phyloP scores from a whole-genome alignment of 2,329 filamentous ascomycete species.

The Microdochium bolleyi region DNA sequence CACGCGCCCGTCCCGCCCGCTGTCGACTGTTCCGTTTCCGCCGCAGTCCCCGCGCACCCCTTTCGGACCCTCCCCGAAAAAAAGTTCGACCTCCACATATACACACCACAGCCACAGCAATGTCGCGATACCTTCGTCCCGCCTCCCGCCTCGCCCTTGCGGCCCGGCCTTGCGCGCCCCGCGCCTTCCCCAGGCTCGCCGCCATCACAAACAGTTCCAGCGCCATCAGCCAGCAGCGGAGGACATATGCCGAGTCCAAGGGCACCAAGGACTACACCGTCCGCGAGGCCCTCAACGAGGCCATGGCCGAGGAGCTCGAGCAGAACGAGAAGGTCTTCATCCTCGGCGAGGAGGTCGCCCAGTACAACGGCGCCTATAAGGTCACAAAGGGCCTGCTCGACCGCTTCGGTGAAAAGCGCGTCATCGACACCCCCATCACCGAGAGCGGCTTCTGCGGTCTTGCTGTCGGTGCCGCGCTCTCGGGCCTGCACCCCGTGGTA shows the following conservation, averaged over 20 bases:
- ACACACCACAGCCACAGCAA: conserved; percentile 16
- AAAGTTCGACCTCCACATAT: conserved; percentile 2
- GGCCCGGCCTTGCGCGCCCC: conserved; percentile 24
- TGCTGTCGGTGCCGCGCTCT: conserved; percentile 88
- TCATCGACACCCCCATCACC: conserved; percentile 98
- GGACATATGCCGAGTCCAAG: conserved; percentile 46
- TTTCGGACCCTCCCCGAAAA: conserved; percentile 1
- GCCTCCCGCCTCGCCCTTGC: conserved; percentile 39
- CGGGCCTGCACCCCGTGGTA: conserved; percentile 88
- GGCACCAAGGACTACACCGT: conserved; percentile 86
- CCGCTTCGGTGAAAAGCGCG: conserved; percentile 92
- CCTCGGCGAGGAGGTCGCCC: conserved; percentile 94
- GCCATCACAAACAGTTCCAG: conserved; percentile 11
- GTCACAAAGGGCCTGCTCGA: conserved; percentile 97
- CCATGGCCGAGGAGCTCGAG: conserved; percentile 95
- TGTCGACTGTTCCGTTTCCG: not conserved
- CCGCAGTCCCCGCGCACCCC: not conserved
- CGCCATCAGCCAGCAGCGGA: conserved; percentile 35
- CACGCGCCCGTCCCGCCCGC: not conserved
- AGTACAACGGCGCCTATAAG: conserved; percentile 99
- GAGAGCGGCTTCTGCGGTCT: conserved; percentile 94
- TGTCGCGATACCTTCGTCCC: conserved; percentile 45
- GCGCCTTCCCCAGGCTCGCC: conserved; percentile 21
- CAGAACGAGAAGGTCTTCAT: conserved; percentile 90
- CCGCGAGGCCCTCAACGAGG: conserved; percentile 95